Conservation (phyloP, 495 filamentous ascomycete genomes). For the Annulohypoxylon moriforme region DNA sequence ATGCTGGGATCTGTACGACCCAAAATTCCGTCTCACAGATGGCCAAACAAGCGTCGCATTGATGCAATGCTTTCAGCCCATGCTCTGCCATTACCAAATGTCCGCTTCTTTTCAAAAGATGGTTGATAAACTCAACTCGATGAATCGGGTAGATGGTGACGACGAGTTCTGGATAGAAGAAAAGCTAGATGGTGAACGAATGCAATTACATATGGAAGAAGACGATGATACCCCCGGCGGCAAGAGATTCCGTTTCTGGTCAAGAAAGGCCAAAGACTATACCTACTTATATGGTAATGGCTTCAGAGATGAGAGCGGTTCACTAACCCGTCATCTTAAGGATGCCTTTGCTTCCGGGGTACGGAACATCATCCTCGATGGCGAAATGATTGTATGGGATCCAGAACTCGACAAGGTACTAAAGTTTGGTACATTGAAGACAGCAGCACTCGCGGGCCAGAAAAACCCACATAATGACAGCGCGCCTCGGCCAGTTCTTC, state of each 20-base stretch:
- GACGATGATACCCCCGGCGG: constrained; percentile 75
- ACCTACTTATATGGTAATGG: constrained; percentile 90
- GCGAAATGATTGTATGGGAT: constrained; percentile 99
- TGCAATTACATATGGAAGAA: constrained; percentile 93
- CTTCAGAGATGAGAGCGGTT: constrained; percentile 78
- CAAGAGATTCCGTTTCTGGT: constrained; percentile 88
- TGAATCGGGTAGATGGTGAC: constrained; percentile 67
- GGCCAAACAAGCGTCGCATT: constrained; percentile 79
- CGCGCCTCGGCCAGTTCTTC: constrained; percentile 82
- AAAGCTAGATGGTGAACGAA: constrained; percentile 95
- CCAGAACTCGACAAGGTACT: constrained; percentile 85
- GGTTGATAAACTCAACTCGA: constrained; percentile 70
- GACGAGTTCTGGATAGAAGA: constrained; percentile 96
- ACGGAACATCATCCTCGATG: constrained; percentile 87
- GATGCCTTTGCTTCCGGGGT: constrained; percentile 83
- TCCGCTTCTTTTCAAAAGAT: constrained; percentile 81
- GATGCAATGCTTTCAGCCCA: constrained; percentile 98
- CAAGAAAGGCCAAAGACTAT: constrained; percentile 95
- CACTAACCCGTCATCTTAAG: constrained; percentile 82
- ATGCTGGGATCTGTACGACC: constrained; percentile 94
- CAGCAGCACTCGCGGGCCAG: constrained; percentile 84
- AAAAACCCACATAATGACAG: constrained; percentile 75
- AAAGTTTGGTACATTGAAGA: constrained; percentile 93
- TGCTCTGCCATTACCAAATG: constrained; percentile 96
- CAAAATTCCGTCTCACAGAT: constrained; percentile 75